Percentiles rank a stretch among this genome's conserved stretches.
These are phyloP conservation scores for Fusarium siculi DNA, from an alignment of 2,329 filamentous ascomycete genomes.

Conservation along the genomic window DNA sequence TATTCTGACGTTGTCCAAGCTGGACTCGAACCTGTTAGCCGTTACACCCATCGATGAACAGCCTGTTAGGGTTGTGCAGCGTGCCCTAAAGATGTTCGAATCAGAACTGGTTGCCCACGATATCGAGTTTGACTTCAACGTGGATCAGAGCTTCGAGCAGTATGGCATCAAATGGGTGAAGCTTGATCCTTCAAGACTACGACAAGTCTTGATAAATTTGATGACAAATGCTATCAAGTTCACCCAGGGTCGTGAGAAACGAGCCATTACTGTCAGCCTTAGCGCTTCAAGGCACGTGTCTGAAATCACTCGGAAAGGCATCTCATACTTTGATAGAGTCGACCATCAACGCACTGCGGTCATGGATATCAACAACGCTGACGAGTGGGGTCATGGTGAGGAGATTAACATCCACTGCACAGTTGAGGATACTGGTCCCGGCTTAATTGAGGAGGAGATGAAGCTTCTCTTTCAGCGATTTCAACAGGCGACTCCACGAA, in stretches of 20 bases:
- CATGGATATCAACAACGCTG: slow-evolving; percentile 60
- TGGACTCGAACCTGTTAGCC: slow-evolving; percentile 76
- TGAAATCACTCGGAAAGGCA: slow-evolving; percentile 52
- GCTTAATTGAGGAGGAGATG: slow-evolving; percentile 71
- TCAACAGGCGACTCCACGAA: slow-evolving; percentile 74
- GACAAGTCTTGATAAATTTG: slow-evolving; percentile 81
- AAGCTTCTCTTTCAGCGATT: slow-evolving; percentile 75
- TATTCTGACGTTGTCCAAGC: slow-evolving; percentile 73
- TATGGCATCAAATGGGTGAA: slow-evolving; percentile 77
- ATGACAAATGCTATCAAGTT: slow-evolving; percentile 76
- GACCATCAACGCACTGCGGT: slow-evolving; percentile 49
- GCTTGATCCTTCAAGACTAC: slow-evolving; percentile 78
- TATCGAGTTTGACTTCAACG: slow-evolving; percentile 75
- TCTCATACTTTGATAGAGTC: slow-evolving; percentile 60
- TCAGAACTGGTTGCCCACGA: slow-evolving; percentile 77
- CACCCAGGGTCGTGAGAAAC: slow-evolving; percentile 67
- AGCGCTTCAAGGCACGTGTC: slow-evolving; percentile 68
- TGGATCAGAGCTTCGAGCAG: slow-evolving; percentile 74
- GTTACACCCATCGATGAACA: slow-evolving; percentile 78
- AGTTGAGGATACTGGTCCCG: slow-evolving; percentile 77
- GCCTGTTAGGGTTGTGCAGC: slow-evolving; percentile 73
- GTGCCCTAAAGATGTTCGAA: slow-evolving; percentile 82
- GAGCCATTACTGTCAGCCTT: slow-evolving; percentile 71
- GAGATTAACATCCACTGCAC: slow-evolving; percentile 78
- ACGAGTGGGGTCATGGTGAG: slow-evolving; percentile 78